Evolutionary conservation across 306 rosid genomes (phyloP).

Genomic region (Cucurbita moschata): DNA sequence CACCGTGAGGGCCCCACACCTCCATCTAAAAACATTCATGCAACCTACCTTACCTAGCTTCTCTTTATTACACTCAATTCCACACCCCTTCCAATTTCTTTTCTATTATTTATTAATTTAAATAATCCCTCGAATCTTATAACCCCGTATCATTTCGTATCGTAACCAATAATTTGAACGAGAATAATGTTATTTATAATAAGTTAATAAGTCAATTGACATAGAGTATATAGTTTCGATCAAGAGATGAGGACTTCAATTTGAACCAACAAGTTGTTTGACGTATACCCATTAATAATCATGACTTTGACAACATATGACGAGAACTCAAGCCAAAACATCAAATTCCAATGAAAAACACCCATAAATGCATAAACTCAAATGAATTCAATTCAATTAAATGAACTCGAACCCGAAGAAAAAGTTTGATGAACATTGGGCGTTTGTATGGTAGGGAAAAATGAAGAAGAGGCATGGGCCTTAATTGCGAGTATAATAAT

Average conservation of each 20-base stretch:
- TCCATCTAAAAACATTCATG: background rate
- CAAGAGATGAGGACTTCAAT: too few species aligned
- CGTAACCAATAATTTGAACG: too few species aligned
- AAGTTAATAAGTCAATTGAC: too few species aligned
- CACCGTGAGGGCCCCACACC: background rate
- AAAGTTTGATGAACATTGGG: background rate
- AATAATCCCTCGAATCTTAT: background rate
- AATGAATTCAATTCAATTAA: background rate
- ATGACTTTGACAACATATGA: background rate
- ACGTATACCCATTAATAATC: background rate
- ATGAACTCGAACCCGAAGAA: background rate
- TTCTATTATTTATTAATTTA: background rate
- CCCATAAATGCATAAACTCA: background rate
- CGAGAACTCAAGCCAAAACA: too few species aligned
- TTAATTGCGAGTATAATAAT: slow-evolving; percentile 12
- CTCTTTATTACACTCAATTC: background rate
- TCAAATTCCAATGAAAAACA: too few species aligned
- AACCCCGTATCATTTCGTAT: background rate
- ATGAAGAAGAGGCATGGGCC: background rate
- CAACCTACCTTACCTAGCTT: slow-evolving; percentile 6
- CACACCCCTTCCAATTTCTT: background rate
- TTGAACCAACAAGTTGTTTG: background rate
- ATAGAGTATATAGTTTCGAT: too few species aligned
- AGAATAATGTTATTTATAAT: too few species aligned
- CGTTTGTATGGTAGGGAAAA: background rate